Percentiles rank a stretch among this genome's conserved stretches.
Conservation (phyloP, 2,329 filamentous ascomycete species). For the Alternaria sp. region DNA sequence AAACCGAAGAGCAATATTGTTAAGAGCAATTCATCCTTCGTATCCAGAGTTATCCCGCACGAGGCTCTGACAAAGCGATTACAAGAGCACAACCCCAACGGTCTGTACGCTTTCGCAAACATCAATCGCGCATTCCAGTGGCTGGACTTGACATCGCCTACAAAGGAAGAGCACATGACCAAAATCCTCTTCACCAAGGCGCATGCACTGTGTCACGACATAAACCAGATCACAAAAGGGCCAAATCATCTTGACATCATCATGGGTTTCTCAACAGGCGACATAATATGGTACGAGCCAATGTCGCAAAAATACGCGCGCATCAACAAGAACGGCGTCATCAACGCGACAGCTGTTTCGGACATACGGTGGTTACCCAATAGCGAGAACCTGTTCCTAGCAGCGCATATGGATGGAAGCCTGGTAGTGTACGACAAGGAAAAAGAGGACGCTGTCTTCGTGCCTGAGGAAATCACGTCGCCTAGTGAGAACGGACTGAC, state of each 20-base stretch:
- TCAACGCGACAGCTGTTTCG: slow-evolving; percentile 84
- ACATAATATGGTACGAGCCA: slow-evolving; percentile 98
- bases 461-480: slow-evolving; percentile 66
- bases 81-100: slow-evolving; percentile 78
- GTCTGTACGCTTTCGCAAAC: slow-evolving; percentile 91
- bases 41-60: slow-evolving; percentile 93
- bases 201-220: slow-evolving; percentile 92
- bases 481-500: slow-evolving; percentile 34
- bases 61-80: slow-evolving; percentile 81
- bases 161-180: slow-evolving; percentile 87
- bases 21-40: slow-evolving; percentile 98
- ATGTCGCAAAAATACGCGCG: slow-evolving; percentile 95
- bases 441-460: slow-evolving; percentile 85
- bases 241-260: slow-evolving; percentile 84
- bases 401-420: slow-evolving; percentile 89
- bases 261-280: slow-evolving; percentile 94
- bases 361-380: slow-evolving; percentile 93
- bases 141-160: slow-evolving; percentile 83
- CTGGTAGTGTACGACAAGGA: slow-evolving; percentile 97
- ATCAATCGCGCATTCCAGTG: slow-evolving; percentile 96
- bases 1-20: slow-evolving; percentile 99
- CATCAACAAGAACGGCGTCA: slow-evolving; percentile 94
- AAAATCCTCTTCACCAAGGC: slow-evolving; percentile 98
- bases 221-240: slow-evolving; percentile 84
- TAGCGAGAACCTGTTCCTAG: slow-evolving; percentile 91